Base-by-base conservation (phyloP, 768 basidiomycete genomes). In the Pilatotrama ljubarskyi region DNA sequence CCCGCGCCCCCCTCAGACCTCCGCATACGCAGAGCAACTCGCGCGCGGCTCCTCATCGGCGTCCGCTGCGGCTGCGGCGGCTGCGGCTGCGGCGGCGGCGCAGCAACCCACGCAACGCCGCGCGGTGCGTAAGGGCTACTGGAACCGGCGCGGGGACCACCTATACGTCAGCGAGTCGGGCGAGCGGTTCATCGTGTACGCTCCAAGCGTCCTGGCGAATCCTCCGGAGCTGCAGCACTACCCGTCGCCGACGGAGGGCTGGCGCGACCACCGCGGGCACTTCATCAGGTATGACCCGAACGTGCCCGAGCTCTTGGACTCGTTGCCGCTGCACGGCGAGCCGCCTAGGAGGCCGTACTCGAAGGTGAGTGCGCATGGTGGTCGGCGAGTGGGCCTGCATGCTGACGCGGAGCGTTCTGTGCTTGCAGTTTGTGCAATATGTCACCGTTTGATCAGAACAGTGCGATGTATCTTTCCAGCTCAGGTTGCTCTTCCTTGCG, bases 71-170 rank as follows among this genome's bases (percentile, higher is more conserved):
- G 37, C 66, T 29, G 46, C 70, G 36, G 7, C 62, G 17, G 60
- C 59, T 4, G 61, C 69, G 7, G 67, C 69, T n/a, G 20, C 73
- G 70, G 0, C 51, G 41, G 0, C 73, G 74, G 44, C n/a, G n/a
- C 70, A 69, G 36, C 65, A 70, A 8, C 68, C 17, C 57, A 56
- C 20, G 70, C 72, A 54, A 52, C 72, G 32, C 20, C 59, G 62
- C 2, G 67, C 61, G 60, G 74, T 77, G 58, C 85, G 88, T 18
- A 72, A 73, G 35, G 90, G 89, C 1, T 84, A 76, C 64, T 91
- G 90, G 90, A 91, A 91, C 64, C 68, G 80, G n/a, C 83, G 88
- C 1, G 90, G 90, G 0, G 90, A 91, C 68, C 83, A 89, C 64
- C 78, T 88, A 50, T 55, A 54, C 32, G 24, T 62, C 24, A 36